Evolutionary conservation across 805 yeast genomes (phyloP).

Genomic region (Saturnispora quitensis): DNA sequence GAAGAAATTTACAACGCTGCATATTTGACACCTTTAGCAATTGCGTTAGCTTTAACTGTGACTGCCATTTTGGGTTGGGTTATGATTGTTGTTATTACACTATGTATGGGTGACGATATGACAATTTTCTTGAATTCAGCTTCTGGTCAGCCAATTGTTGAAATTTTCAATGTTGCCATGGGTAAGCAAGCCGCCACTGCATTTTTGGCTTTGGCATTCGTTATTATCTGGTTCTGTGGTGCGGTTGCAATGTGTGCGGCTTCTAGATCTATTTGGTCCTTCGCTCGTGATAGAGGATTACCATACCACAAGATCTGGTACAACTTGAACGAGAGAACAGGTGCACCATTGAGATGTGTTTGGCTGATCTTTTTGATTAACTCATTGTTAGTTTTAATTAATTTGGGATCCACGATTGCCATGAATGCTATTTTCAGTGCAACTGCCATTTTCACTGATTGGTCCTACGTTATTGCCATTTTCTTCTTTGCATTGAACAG

Average conservation of each 20-base stretch:
- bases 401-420: constrained; percentile 34
- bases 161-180: constrained; percentile 40
- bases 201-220: constrained; percentile 38
- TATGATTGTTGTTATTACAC: constrained; percentile 37
- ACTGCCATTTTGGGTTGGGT: constrained; percentile 45
- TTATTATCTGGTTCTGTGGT: constrained; percentile 45
- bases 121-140: constrained; percentile 25
- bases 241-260: constrained; percentile 41
- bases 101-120: constrained; percentile 36
- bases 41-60: constrained; percentile 41
- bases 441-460: constrained; percentile 41
- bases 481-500: constrained; percentile 34
- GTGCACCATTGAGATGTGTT: constrained; percentile 36
- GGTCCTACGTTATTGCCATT: constrained; percentile 42
- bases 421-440: constrained; percentile 48
- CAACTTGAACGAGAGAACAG: constrained; percentile 31
- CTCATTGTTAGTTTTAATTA: constrained; percentile 37
- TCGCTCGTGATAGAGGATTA: constrained; percentile 47
- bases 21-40: constrained; percentile 48
- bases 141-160: constrained; percentile 46
- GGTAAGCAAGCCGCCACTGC: constrained; percentile 47
- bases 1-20: constrained; percentile 50
- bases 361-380: constrained; percentile 34
- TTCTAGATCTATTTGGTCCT: constrained; percentile 47
- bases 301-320: constrained; percentile 38